Evolutionary conservation across 2,329 filamentous ascomycete genomes (phyloP), one percentile per base, ranked within the genome.

Genomic region (Tolypocladium amazonense): DNA sequence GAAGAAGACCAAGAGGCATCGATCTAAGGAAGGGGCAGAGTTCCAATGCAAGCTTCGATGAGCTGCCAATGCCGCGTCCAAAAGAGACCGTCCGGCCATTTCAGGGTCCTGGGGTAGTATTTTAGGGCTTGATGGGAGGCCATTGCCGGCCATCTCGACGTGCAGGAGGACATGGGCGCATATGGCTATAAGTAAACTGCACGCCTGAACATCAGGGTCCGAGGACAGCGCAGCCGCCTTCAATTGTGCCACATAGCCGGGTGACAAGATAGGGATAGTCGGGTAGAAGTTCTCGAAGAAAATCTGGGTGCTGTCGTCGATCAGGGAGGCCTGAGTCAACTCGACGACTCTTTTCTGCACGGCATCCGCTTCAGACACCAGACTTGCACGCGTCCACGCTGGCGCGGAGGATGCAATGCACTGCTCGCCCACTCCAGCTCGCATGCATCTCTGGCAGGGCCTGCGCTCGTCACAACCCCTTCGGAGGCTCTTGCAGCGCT

Each of bases 391-490:
- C 7, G 47, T 25, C 47, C 47, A 50, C 25, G 15, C 25, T 7
- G 25, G 14, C 15, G 47, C 47, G 6, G 47, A 30, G 7, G 47
- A 52, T 3, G 47, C 47, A 5, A 68, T 62, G 56, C 76, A 79
- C 47, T 76, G 71, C 20, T 75, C 70, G 5, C 65, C 72, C 15
- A 77, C 65, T n/a, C 76, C 77, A 18, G 75, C 73, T 43, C 73
- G 71, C 60, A 73, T 63, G 65, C 77, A 79, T 57, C 77, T 67
- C 58, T 70, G 70, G 65, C 77, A 79, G 14, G 77, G 77, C 52
- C 77, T 68, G 56, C 70, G 72, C 64, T 79, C 76, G 65, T 72
- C 78, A 64, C 77, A 79, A 0, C 75, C 76, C 38, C 76, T 71
- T 37, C 76, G 73, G 15, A 78, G 68, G 23, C 67, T 69, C 62